These are phyloP conservation scores for Stereocaulon alpinum DNA, from an alignment of 495 filamentous ascomycete genomes.

Conservation along the genomic window DNA sequence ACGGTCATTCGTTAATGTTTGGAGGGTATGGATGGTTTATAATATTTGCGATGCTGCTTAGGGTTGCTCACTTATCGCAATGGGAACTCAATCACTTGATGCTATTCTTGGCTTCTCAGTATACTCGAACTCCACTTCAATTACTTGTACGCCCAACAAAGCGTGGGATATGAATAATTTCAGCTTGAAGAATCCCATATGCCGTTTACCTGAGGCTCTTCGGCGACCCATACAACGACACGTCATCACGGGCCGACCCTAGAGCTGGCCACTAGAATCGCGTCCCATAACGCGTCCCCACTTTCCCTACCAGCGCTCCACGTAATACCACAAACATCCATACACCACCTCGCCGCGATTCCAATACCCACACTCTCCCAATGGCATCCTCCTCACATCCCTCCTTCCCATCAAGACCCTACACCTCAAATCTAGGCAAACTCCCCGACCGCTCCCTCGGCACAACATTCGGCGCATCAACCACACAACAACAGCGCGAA, in stretches of 20 bases:
- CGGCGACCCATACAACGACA: not conserved
- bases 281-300: conserved; percentile 1
- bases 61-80: no score
- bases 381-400: conserved; percentile 34
- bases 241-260: not conserved
- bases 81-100: no score
- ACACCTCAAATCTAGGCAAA: conserved; percentile 29
- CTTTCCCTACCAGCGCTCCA: no score
- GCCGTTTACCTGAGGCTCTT: not conserved
- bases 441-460: conserved; percentile 40
- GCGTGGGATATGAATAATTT: no score
- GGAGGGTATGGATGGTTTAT: not conserved
- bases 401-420: conserved; percentile 42
- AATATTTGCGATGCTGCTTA: no score
- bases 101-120: no score
- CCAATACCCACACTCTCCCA: not conserved
- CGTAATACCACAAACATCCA: not conserved
- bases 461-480: conserved; percentile 40
- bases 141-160: no score
- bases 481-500: conserved; percentile 22
- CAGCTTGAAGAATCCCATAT: not conserved
- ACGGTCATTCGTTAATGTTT: not conserved
- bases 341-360: not conserved
- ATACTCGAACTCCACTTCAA: no score
- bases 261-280: not conserved